Conservation (phyloP, 345 rosid species). For the Heritiera littoralis region DNA sequence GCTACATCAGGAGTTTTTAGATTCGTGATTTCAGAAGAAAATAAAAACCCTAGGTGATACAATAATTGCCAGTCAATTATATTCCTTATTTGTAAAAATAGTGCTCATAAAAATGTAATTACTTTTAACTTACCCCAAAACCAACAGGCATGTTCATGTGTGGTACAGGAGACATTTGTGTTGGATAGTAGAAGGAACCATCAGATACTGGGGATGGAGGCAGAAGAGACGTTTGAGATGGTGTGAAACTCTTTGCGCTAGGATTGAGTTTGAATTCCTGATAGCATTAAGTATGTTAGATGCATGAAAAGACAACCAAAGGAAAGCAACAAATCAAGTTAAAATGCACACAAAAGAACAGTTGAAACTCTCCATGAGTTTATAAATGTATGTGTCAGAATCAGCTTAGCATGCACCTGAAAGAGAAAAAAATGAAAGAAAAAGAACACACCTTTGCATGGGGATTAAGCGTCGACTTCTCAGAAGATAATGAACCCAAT, state of each 20-base stretch:
- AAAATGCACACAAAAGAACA: neutral
- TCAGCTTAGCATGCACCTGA: neutral
- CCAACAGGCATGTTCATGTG: conserved; percentile 77
- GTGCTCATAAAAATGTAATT: neutral
- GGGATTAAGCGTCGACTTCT: conserved; percentile 74
- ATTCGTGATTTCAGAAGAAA: neutral
- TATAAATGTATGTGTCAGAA: neutral
- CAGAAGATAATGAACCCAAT: conserved; percentile 73
- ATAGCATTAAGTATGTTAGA: conserved; percentile 17
- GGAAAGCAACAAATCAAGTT: neutral
- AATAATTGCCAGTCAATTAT: neutral
- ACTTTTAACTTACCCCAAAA: conserved; percentile 58
- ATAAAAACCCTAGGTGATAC: neutral
- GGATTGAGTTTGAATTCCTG: conserved; percentile 97
- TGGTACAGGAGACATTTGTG: conserved; percentile 45
- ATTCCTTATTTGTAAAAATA: neutral
- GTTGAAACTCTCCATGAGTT: neutral
- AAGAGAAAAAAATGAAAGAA: conserved; percentile 1
- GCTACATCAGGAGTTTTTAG: neutral
- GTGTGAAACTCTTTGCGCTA: conserved; percentile 85
- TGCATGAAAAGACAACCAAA: neutral
- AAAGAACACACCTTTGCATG: conserved; percentile 67
- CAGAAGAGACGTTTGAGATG: conserved; percentile 52
- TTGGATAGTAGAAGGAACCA: conserved; percentile 61
- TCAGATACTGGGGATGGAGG: conserved; percentile 70